Base-by-base conservation (phyloP, 257 asterid genomes). In the Parsonsia alboflavescens region DNA sequence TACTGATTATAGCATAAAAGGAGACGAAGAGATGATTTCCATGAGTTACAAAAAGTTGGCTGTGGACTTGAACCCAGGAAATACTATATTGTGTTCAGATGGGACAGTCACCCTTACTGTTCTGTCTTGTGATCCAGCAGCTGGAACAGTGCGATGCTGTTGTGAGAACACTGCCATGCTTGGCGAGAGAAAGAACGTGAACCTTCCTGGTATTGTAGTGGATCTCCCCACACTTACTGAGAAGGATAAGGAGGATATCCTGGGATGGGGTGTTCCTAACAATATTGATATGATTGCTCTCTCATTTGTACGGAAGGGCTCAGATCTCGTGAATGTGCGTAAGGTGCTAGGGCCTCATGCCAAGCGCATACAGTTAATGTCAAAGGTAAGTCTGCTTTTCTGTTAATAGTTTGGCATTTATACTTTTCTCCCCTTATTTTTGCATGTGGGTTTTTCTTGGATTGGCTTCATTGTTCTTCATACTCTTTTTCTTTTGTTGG, bases 171-270 rank as follows among this genome's bases (percentile, higher is more conserved):
- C 94, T 10, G 92, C 96, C 26, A 82, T 83, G 86, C 79, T 91
- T 59, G 96, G 97, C 0, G 97, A 91, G 90, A 87, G 94, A 73
- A 91, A 91, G 76, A 91, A 91, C 48, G 97, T 91, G 4, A 91
- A 91, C 77, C 82, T 91, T 71, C 97, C 97, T 24, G 97, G 97
- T 26, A 87, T 91, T 26, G 91, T 91, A 0, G 97, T 91, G 78
- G 96, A 91, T 83, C 97, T 91, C 64, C 97, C 97, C 0, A 91
- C 97, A 26, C 89, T 91, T 58, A 91, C 97, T 0, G 96, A 89
- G 61, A 91, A 91, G 84, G 97, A 91, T 80, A 88, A 84, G 76
- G 97, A 91, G 80, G 97, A 91, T 73, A 91, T 91, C 62, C 84
- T 89, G 7, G 90, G 59, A 42, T 91, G 97, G 97, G 97, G 97